Evolutionary conservation across 2,329 filamentous ascomycete genomes (phyloP).

Genomic region (Fusarium guadeloupense): DNA sequence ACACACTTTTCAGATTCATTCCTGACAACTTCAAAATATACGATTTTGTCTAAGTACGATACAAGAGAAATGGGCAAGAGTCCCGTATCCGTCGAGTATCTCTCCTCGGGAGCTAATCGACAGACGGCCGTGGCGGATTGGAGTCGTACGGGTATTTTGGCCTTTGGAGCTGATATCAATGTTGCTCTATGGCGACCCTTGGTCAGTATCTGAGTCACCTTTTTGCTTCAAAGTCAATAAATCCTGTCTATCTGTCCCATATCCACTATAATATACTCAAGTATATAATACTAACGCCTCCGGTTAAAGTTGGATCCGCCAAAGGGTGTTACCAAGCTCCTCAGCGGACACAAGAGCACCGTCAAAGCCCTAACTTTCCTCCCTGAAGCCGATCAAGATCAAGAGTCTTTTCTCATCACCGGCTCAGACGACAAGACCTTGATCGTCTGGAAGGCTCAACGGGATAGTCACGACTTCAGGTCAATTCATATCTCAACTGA

Average conservation of each 20-base stretch:
- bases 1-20: conserved; percentile 50
- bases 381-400: conserved; percentile 56
- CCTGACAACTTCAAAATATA: conserved; percentile 14
- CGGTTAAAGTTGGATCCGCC: conserved; percentile 48
- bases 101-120: conserved; percentile 87
- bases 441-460: conserved; percentile 70
- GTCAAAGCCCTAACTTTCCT: conserved; percentile 89
- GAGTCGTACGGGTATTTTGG: conserved; percentile 77
- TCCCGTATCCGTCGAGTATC: conserved; percentile 57
- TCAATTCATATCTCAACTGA: conserved; percentile 64
- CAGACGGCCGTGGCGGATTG: conserved; percentile 92
- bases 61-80: conserved; percentile 39
- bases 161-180: conserved; percentile 89
- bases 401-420: conserved; percentile 71
- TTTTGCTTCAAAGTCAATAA: conserved; percentile 18
- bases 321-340: conserved; percentile 70
- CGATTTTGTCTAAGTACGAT: no score
- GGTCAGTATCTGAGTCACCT: conserved; percentile 59
- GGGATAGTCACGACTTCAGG: conserved; percentile 44
- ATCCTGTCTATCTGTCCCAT: not conserved
- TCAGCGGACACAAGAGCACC: conserved; percentile 79
- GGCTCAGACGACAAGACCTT: conserved; percentile 84
- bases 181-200: conserved; percentile 87
- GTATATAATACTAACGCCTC: conserved; percentile 11
- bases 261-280: not conserved